Percentiles rank a stretch among this genome's conserved stretches.
These are phyloP conservation scores for Gossypioides kirkii DNA, from an alignment of 345 rosid species.

Conservation along the genomic window DNA sequence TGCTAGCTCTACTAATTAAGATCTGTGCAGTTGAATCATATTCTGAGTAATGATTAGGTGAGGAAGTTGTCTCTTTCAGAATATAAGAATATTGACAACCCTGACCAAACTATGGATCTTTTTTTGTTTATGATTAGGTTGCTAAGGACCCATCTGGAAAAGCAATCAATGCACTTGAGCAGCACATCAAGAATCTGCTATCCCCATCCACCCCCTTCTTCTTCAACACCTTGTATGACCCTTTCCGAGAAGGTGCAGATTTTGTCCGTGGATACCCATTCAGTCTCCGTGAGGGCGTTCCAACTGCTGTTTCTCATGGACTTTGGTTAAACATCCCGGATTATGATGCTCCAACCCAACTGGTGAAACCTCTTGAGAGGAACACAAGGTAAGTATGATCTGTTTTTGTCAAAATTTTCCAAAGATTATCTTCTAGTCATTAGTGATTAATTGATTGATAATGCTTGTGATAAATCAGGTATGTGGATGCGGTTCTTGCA, in stretches of 20 bases:
- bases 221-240: slow-evolving; percentile 96
- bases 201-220: slow-evolving; percentile 84
- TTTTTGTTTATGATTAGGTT: slow-evolving; percentile 43
- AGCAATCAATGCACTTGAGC: slow-evolving; percentile 81
- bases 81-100: background rate
- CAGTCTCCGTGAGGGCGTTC: slow-evolving; percentile 89
- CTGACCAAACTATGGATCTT: background rate
- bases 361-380: slow-evolving; percentile 90
- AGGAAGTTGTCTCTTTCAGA: background rate
- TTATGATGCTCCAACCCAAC: slow-evolving; percentile 99
- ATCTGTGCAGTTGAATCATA: background rate
- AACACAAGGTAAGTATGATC: slow-evolving; percentile 56
- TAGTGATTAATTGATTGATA: background rate
- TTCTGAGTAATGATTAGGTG: background rate
- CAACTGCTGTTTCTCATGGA: slow-evolving; percentile 94
- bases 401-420: too few relatives aligned
- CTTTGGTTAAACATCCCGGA: slow-evolving; percentile 99
- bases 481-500: slow-evolving; percentile 86
- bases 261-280: slow-evolving; percentile 98
- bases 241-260: slow-evolving; percentile 82
- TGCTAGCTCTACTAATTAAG: background rate
- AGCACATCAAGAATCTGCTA: slow-evolving; percentile 88
- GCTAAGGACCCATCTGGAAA: slow-evolving; percentile 85
- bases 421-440: background rate
- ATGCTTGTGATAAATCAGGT: slow-evolving; percentile 34